phyloP scores from a whole-genome alignment of 192 early-diverging fungal species.

The Coemansia sp. region DNA sequence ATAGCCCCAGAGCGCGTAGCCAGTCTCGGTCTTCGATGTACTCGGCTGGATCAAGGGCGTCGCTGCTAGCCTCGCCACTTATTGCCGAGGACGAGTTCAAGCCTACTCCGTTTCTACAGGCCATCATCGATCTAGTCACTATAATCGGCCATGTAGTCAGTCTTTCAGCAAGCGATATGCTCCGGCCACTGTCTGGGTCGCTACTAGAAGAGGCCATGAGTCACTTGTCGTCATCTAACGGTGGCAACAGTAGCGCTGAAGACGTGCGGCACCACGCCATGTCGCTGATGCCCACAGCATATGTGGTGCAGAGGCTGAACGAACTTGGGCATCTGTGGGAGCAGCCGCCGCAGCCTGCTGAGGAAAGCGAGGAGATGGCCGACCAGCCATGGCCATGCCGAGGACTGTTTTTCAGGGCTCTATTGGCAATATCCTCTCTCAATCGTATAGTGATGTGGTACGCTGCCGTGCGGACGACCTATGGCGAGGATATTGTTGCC shows the following conservation, averaged over 20 bases:
- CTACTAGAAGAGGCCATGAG: conserved; percentile 23
- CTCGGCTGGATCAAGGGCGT: conserved; percentile 25
- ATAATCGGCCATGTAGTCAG: conserved; percentile 38
- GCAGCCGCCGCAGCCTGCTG: conserved; percentile 11
- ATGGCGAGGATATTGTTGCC: conserved; percentile 35
- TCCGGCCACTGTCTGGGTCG: conserved; percentile 29
- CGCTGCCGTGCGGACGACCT: conserved; percentile 31
- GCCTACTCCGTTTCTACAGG: conserved; percentile 44
- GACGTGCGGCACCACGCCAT: conserved; percentile 21
- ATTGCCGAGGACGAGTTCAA: conserved; percentile 51
- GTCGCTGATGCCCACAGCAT: conserved; percentile 35
- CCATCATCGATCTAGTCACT: conserved; percentile 42
- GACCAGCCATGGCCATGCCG: conserved; percentile 48
- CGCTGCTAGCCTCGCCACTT: conserved; percentile 26
- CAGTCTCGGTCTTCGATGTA: conserved; percentile 26
- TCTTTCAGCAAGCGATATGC: conserved; percentile 34
- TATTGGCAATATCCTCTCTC: conserved; percentile 49
- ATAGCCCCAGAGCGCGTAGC: conserved; percentile 19
- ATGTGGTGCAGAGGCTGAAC: conserved; percentile 33
- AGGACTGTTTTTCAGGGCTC: conserved; percentile 34
- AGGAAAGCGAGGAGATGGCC: not conserved
- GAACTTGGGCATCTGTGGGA: conserved; percentile 38
- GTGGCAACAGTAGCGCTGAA: not conserved
- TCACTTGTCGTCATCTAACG: not conserved
- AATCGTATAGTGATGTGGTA: conserved; percentile 51